Evolutionary conservation across 148 eudicot genomes (phyloP), one percentile per base, ranked within the genome.

Genomic region (Amaranthus hypochondriacus): DNA sequence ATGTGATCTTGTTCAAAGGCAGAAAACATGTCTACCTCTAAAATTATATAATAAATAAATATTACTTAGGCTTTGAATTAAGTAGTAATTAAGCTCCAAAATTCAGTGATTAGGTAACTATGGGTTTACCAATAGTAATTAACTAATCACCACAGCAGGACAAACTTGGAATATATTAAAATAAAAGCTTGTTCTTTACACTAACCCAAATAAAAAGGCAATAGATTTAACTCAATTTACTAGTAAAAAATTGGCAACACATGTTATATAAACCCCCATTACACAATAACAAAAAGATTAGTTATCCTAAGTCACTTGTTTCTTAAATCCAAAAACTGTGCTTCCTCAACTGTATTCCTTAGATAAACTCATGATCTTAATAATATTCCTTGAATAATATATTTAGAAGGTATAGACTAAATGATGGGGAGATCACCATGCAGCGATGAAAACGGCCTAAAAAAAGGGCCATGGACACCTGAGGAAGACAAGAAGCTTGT

Each of bases 381-480:
- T 46, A 5, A 14, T 28, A 28, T 28, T 28, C 39, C 9, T 46
- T 11, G 7, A 13, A 44, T 62, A 8, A n/a, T 42, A 42, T 65
- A 65, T 65, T 51, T 65, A 18, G 68, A 47, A 46, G 52, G 48
- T 5, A 42, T 1, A 11, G 60, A 3, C 42, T 42, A 52, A 43
- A 74, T 66, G 63, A 87, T 87, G 91, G 91, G 87, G 15, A 85
- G 91, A 76, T 77, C 91, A 57, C 86, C 91, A 4, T 67, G 81
- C 69, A 68, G 81, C 18, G 84, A 84, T 6, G 84, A 84, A 61
- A 75, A 48, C 39, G 87, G 80, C 46, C 61, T 86, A 59, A 88
- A 88, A 80, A 86, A 86, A 77, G 91, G 91, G 42, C 91, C 91
- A 14, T 88, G 91, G 91, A 83, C 89, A 2, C 81, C 87, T 0